Conservation (phyloP, 257 asterid species). For the Knoxia roxburghii region DNA sequence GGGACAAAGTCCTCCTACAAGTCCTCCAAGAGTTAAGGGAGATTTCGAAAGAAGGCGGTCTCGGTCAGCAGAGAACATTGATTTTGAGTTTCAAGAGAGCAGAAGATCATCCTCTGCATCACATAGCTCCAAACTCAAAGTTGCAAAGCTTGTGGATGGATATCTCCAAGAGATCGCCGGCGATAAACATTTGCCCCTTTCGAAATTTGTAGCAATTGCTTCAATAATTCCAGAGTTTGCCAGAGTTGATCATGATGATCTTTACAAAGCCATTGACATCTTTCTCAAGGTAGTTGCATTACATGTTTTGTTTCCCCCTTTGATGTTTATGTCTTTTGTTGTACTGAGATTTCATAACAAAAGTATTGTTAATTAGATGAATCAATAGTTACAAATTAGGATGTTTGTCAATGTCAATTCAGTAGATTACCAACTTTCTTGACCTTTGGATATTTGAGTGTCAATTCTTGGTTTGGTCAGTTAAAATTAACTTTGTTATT, state of each 20-base stretch:
- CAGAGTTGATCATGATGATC: conserved; percentile 82
- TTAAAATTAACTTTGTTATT: not conserved
- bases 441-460: conserved; percentile 17
- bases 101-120: conserved; percentile 83
- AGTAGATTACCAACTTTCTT: conserved; percentile 24
- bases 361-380: not conserved
- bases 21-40: conserved; percentile 54
- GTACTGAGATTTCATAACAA: not conserved
- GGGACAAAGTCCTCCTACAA: conserved; percentile 75
- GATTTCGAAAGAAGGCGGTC: conserved; percentile 67
- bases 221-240: conserved; percentile 69
- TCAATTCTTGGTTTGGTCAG: conserved; percentile 11
- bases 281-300: conserved; percentile 60
- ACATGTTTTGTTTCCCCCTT: not conserved
- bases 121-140: conserved; percentile 71
- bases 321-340: not conserved
- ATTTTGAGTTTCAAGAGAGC: conserved; percentile 64
- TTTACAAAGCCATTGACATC: conserved; percentile 78
- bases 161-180: conserved; percentile 64
- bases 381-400: conserved; percentile 15
- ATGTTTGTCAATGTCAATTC: conserved; percentile 15
- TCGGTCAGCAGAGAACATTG: conserved; percentile 67
- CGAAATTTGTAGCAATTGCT: conserved; percentile 63
- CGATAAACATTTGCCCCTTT: conserved; percentile 43
- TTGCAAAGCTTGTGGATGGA: conserved; percentile 72